Evolutionary conservation across 169 alveolate genomes (phyloP), one percentile per base, ranked within the genome.

Genomic region (Plasmodium inui): DNA sequence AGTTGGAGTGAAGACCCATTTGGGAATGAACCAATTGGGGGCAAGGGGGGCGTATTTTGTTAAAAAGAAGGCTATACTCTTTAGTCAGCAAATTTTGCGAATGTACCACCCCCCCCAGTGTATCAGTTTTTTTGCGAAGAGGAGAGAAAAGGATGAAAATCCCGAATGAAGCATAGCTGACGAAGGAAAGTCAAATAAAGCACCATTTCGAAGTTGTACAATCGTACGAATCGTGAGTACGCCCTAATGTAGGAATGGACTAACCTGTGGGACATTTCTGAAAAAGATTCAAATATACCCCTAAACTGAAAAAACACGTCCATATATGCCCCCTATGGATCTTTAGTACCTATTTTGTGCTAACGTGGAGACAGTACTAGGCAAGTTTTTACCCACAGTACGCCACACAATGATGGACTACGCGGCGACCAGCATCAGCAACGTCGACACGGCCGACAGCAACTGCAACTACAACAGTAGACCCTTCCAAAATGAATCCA

Each of bases 401-500:
- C 4, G 76, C 22, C 57, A 26, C 57, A 26, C 34, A 46, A 81
- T 7, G 67, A 81, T 46, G 89, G 26, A 46, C 12, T 14, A 44
- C 74, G 70, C 41, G 22, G 12, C 3, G 74, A 4, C 53, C 30
- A 53, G 37, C 73, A 46, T 8, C 9, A 50, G n/a, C 34, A 22
- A 81, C 67, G 12, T 12, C n/a, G 57, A n/a, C 19, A 81, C 26
- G 28, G 72, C 39, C 3, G 39, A 34, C 39, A 34, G 39, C 39
- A 32, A 34, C 39, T 0, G 39, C 39, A 34, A 34, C 39, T 2
- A 4, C 12, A 61, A 19, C 26, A 34, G 28, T 44, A 71, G 53
- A 28, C 41, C 53, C 55, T 84, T 46, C 28, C 67, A 37, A 46
- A 53, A 79, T 88, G 90, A 79, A 88, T 55, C 76, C 4, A 78